Conservation (phyloP, 306 rosid species). For the Notholithocarpus densiflorus region DNA sequence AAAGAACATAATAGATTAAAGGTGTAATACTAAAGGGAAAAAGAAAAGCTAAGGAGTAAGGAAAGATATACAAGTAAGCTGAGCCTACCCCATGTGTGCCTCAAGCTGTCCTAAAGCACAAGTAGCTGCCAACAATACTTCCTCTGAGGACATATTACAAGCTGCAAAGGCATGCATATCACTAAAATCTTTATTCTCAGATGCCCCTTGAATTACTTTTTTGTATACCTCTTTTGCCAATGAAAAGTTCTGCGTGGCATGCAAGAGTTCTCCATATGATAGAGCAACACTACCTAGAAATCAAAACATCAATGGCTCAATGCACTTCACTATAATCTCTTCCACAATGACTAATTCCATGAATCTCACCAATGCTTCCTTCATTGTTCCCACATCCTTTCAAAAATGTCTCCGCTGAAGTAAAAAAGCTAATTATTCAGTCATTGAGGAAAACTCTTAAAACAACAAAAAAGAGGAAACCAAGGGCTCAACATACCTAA, state of each 20-base stretch:
- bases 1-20: constrained; percentile 23
- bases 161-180: constrained; percentile 48
- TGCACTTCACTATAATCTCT: constrained; percentile 15
- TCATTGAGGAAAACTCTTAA: not conserved
- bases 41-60: not conserved
- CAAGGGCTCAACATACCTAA: constrained; percentile 47
- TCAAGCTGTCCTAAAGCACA: constrained; percentile 90
- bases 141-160: constrained; percentile 63
- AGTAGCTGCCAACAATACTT: constrained; percentile 58
- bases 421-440: constrained; percentile 15
- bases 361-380: constrained; percentile 50
- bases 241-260: constrained; percentile 46
- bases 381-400: constrained; percentile 29
- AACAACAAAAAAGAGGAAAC: not conserved
- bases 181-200: constrained; percentile 39
- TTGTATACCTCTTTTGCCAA: constrained; percentile 68
- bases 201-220: constrained; percentile 41
- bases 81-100: constrained; percentile 62
- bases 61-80: constrained; percentile 12
- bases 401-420: constrained; percentile 64
- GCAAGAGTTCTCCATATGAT: constrained; percentile 69
- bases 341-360: constrained; percentile 4
- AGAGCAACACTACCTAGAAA: constrained; percentile 63
- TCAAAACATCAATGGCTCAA: constrained; percentile 41
- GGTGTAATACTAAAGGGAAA: not conserved